These are phyloP conservation scores for Orychophragmus violaceus DNA, from an alignment of 345 rosid species.

Conservation along the genomic window DNA sequence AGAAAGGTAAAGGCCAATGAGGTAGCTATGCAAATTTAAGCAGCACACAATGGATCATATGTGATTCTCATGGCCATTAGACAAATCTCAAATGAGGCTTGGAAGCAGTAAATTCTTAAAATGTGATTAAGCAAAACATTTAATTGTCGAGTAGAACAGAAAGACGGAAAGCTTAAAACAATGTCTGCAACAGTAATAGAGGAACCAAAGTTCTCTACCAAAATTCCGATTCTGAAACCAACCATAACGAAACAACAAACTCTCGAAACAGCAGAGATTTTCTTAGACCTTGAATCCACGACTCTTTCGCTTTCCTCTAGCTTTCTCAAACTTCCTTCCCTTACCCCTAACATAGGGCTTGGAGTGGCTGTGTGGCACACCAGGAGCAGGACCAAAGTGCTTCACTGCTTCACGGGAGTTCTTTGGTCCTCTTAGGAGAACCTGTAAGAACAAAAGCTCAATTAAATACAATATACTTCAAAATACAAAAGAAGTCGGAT, in stretches of 20 bases:
- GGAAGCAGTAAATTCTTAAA: neutral
- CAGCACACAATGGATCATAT: neutral
- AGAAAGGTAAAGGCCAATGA: no score
- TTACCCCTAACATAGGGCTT: slow-evolving; percentile 74
- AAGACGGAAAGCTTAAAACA: neutral
- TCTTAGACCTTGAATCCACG: slow-evolving; percentile 60
- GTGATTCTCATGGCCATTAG: neutral
- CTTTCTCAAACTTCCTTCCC: slow-evolving; percentile 89
- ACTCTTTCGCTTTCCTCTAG: slow-evolving; percentile 82
- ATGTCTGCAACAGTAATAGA: slow-evolving; percentile 10
- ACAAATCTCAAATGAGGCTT: neutral
- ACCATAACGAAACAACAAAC: slow-evolving; percentile 9
- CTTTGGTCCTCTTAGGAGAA: slow-evolving; percentile 90
- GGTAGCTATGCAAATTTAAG: neutral
- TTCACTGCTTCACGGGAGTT: slow-evolving; percentile 89
- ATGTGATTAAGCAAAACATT: neutral
- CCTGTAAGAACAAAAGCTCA: slow-evolving; percentile 25
- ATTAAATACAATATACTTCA: neutral
- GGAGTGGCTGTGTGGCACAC: slow-evolving; percentile 86
- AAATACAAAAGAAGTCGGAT: neutral
- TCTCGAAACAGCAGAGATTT: neutral
- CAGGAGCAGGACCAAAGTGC: slow-evolving; percentile 95
- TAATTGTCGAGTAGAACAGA: slow-evolving; percentile 2
- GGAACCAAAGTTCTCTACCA: slow-evolving; percentile 14
- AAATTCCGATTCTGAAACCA: slow-evolving; percentile 32